Conservation (phyloP, 306 rosid genomes). For the Trifolium repens region DNA sequence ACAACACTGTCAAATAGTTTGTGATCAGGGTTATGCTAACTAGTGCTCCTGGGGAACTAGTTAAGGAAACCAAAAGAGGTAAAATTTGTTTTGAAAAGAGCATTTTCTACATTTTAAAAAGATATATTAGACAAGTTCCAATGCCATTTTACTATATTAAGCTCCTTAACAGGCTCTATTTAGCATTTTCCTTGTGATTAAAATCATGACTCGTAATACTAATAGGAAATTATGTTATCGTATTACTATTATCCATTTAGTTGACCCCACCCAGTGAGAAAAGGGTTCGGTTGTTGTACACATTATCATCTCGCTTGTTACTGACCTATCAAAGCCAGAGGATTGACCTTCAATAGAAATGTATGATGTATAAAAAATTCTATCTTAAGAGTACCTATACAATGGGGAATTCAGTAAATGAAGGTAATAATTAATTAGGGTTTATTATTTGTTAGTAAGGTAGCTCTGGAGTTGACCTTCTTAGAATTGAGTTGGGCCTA, state of each 20-base stretch:
- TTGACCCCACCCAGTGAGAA: not conserved
- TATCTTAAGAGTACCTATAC: slow-evolving; percentile 21
- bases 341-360: slow-evolving; percentile 30
- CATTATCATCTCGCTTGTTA: slow-evolving; percentile 9
- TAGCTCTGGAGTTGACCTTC: slow-evolving; percentile 28
- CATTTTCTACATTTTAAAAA: no score
- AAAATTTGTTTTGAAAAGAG: no score
- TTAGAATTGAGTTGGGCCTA: no score
- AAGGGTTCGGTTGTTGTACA: not conserved
- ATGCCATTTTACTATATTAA: no score
- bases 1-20: not conserved
- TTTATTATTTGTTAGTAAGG: slow-evolving; percentile 15
- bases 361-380: slow-evolving; percentile 29
- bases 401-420: slow-evolving; percentile 17
- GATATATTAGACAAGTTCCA: no score
- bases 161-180: no score
- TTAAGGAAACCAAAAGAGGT: no score
- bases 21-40: not conserved
- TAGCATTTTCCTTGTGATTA: not conserved
- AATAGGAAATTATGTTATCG: not conserved
- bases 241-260: not conserved
- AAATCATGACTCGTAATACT: not conserved
- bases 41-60: no score
- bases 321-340: slow-evolving; percentile 21
- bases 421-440: slow-evolving; percentile 26